Evolutionary conservation across 2,329 filamentous ascomycete species (phyloP), one percentile per base, ranked within the genome.

Genomic region (Lecanicillium sp.): DNA sequence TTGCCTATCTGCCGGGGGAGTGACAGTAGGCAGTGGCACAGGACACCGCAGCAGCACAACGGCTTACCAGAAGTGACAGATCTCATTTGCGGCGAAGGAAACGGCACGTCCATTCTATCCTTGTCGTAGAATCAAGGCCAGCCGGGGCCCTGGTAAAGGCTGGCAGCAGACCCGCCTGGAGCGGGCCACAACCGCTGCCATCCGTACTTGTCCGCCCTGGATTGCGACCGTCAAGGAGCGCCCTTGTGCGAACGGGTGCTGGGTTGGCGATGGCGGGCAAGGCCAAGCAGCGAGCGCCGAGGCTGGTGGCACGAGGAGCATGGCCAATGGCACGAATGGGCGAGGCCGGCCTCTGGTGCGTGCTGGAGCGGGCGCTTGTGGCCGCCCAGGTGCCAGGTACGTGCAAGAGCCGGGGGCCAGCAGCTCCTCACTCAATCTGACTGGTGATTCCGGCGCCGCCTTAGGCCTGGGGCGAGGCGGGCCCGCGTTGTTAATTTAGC

Each of bases 91-190:
- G 52, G 50, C 52, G 41, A 52, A 52, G 24, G 24, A 21, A 24
- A 30, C 46, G 45, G 45, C 50, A 38, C 37, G 52, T 47, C 51
- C 54, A 39, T 52, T 49, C 17, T 24, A 49, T 44, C 46, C 46
- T 49, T 37, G 46, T 33, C 26, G 21, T 33, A 23, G 41, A 37
- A 24, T 33, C 12, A 14, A 37, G 38, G 38, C 46, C 33, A 38
- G 36, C 26, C n/a, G 27, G 36, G 29, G 33, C 41, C 41, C 23
- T 47, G 44, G 32, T 43, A 29, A 45, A 52, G 45, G 42, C 62
- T 57, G 53, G 60, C 55, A 51, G 52, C 58, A 58, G 58, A 54
- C 56, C 58, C 57, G 55, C 49, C 44, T 19, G 21, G 7, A 35
- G 27, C 35, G 44, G 36, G 48, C 42, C 40, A 48, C 36, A 49